These are phyloP conservation scores for Lonicera japonica DNA, from an alignment of 129 eudicot species.

Conservation along the genomic window DNA sequence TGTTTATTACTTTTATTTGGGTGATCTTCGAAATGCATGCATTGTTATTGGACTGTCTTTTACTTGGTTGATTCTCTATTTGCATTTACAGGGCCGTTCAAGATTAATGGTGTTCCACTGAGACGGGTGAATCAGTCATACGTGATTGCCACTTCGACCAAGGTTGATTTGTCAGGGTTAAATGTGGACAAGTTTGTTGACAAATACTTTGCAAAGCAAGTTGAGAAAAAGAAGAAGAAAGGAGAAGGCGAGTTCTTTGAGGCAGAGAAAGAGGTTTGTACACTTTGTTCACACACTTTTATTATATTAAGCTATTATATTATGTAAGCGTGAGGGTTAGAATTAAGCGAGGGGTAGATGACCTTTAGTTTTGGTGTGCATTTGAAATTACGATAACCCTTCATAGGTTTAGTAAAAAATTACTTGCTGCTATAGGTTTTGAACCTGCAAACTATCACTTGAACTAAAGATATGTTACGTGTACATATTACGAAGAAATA, in stretches of 20 bases:
- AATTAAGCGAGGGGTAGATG: too few species aligned
- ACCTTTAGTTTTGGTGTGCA: too few species aligned
- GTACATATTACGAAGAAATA: too few species aligned
- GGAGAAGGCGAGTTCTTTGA: constrained; percentile 65
- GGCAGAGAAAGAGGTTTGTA: constrained; percentile 55
- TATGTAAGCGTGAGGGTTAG: too few species aligned
- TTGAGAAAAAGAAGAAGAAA: constrained; percentile 61
- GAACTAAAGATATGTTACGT: too few species aligned
- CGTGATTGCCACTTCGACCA: constrained; percentile 61
- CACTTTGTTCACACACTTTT: neutral
- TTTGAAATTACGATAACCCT: too few species aligned
- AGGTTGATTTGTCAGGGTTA: constrained; percentile 51
- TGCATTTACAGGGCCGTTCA: constrained; percentile 47
- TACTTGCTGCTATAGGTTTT: too few species aligned
- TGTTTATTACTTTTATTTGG: neutral
- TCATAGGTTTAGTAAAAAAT: too few species aligned
- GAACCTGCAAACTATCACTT: too few species aligned
- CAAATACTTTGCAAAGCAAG: constrained; percentile 54
- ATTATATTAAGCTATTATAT: too few species aligned
- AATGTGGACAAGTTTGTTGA: constrained; percentile 52
- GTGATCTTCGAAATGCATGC: neutral
- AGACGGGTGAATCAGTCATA: constrained; percentile 75
- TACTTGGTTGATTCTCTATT: neutral
- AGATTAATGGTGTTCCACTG: constrained; percentile 75
- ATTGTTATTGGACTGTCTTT: neutral